These are phyloP conservation scores for Westerdykella sp. DNA, from an alignment of 2,329 filamentous ascomycete genomes.

Conservation along the genomic window DNA sequence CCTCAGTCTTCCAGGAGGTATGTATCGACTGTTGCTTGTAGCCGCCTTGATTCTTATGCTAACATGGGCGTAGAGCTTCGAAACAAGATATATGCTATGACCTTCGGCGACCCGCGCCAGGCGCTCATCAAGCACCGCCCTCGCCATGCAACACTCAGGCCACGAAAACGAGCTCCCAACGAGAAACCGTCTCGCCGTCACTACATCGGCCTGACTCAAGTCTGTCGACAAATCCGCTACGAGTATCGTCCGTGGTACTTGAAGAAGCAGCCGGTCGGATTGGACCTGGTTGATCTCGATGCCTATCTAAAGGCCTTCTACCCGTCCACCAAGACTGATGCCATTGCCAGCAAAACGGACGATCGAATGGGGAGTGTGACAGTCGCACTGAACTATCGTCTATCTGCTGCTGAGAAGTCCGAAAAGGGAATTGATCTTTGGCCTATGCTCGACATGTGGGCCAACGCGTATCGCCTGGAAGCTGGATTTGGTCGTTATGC, in stretches of 20 bases:
- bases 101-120: constrained; percentile 8
- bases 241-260: constrained; percentile 24
- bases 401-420: constrained; percentile 8
- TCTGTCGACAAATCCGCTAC: constrained; percentile 16
- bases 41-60: background rate
- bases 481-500: constrained; percentile 26
- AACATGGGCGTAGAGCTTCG: constrained; percentile 1
- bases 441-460: constrained; percentile 23
- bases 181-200: too few relatives aligned
- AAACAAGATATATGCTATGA: background rate
- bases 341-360: background rate
- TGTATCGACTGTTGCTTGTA: background rate
- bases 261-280: constrained; percentile 19
- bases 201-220: constrained; percentile 12
- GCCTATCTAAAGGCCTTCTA: constrained; percentile 21
- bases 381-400: constrained; percentile 17
- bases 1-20: constrained; percentile 20
- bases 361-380: constrained; percentile 18
- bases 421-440: constrained; percentile 15
- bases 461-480: constrained; percentile 23
- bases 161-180: constrained; percentile 4
- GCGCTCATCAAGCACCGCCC: constrained; percentile 22
- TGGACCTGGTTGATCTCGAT: constrained; percentile 19
- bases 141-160: constrained; percentile 18
- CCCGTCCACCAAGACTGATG: background rate